Evolutionary conservation across 208 protist species (phyloP).

Genomic region (Trypanosoma lewisi): DNA sequence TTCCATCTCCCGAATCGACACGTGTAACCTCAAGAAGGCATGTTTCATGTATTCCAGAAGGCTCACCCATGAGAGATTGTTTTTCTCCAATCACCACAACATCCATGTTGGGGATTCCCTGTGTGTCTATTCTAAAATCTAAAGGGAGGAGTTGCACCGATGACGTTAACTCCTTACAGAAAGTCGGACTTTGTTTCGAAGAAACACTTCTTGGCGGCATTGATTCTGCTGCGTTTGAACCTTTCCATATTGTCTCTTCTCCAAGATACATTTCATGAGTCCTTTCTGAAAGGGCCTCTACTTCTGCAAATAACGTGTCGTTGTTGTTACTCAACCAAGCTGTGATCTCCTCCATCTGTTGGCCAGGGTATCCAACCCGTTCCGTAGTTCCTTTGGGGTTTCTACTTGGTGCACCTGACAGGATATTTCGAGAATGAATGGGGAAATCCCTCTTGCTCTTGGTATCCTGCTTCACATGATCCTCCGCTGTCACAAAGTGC

Average conservation of each 20-base stretch:
- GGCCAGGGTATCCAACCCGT: not conserved
- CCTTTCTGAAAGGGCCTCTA: conserved; percentile 2
- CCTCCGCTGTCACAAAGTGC: conserved; percentile 4
- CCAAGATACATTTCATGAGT: not conserved
- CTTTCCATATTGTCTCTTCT: not conserved
- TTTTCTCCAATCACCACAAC: too few species aligned
- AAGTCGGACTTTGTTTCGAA: not conserved
- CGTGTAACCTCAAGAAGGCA: not conserved
- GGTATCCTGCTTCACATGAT: not conserved
- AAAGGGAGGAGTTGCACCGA: not conserved
- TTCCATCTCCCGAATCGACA: not conserved
- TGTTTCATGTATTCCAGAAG: too few species aligned
- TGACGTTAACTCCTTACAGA: not conserved
- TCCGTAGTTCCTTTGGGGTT: not conserved
- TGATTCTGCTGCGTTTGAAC: not conserved
- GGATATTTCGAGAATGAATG: not conserved
- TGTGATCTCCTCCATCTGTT: not conserved
- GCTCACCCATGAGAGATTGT: too few species aligned
- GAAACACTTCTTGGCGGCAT: not conserved
- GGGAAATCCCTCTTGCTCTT: not conserved
- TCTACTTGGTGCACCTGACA: not conserved
- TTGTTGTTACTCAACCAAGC: not conserved
- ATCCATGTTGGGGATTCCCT: not conserved
- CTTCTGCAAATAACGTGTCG: conserved; percentile 15
- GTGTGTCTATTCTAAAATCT: not conserved